Evolutionary conservation across 139 green algal genomes (phyloP), one percentile per base, ranked within the genome.

Genomic region (Chlamydomonas schloesseri): DNA sequence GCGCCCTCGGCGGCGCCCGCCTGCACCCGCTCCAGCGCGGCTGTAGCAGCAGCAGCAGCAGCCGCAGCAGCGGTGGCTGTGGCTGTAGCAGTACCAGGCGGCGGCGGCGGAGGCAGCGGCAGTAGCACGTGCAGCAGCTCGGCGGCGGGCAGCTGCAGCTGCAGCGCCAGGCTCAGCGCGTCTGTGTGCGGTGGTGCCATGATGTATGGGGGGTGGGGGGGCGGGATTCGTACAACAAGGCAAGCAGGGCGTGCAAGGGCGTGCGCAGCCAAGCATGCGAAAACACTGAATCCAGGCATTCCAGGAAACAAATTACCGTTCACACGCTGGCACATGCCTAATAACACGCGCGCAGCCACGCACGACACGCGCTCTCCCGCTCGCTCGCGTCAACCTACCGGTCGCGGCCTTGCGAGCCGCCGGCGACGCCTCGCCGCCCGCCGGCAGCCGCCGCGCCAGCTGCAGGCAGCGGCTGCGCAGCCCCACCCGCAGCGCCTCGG

Each of bases 131-230:
- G 8, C 69, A 87, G 53, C 50, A 87, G 57, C 31, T 79, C 53
- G n/a, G 18, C 24, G 18, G n/a, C 14, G 3, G 81, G 69, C 69
- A 87, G 70, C 5, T 62, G 53, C 50, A 87, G 69, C 62, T 79
- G 81, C 69, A 87, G 81, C 20, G 81, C 81, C 81, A 87, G 69
- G 26, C 47, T 31, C 34, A 87, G 81, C 2, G 55, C 69, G 28
- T 78, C 81, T 87, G 81, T 71, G 69, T 87, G 81, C n/a, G 50
- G 29, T 24, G 68, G 47, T 1, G 55, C n/a, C 57, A 58, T n/a
- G 47, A 29, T 21, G 47, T 47, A 21, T 47, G 47, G 13, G 18
- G 34, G 20, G 21, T 31, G 18, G 21, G 18, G 58, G 20, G 58
- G 9, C 14, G 20, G 18, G 18, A 17, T 13, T 29, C 20, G 21